These are phyloP conservation scores for Aspergillus affinis DNA, from an alignment of 495 filamentous ascomycete species.

Conservation along the genomic window DNA sequence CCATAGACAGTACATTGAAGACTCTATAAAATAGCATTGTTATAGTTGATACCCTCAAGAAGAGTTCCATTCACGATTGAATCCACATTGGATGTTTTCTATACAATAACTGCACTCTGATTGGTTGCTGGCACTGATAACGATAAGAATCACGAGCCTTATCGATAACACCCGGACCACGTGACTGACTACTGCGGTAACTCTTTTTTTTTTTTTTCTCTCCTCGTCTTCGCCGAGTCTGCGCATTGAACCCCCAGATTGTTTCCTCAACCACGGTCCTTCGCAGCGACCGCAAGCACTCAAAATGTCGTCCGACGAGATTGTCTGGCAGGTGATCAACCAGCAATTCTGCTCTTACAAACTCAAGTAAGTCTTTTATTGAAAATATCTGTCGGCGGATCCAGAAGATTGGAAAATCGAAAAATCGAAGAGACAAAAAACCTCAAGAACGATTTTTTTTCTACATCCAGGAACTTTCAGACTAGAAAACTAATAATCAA, in stretches of 20 bases:
- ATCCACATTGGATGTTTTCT: background rate
- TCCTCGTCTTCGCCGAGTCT: constrained; percentile 20
- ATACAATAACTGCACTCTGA: background rate
- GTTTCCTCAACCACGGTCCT: constrained; percentile 25
- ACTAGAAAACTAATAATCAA: background rate
- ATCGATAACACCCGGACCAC: constrained; percentile 38
- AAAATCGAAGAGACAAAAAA: background rate
- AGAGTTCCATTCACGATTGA: no score
- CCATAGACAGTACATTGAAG: background rate
- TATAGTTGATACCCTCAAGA: background rate
- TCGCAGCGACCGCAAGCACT: constrained; percentile 3
- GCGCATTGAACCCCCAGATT: constrained; percentile 15
- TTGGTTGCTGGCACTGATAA: background rate
- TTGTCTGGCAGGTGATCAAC: constrained; percentile 95
- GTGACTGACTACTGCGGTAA: constrained; percentile 29
- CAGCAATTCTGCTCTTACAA: constrained; percentile 97
- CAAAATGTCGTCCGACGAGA: constrained; percentile 84
- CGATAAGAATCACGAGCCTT: constrained; percentile 17
- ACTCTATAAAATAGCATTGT: background rate
- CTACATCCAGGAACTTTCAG: no score
- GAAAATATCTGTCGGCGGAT: constrained; percentile 5
- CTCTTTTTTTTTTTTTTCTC: constrained; percentile 39
- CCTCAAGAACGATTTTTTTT: constrained; percentile 9
- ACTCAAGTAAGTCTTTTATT: constrained; percentile 66
- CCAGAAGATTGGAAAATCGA: background rate